These are phyloP conservation scores for Rhodomyrtus tomentosa DNA, from an alignment of 345 rosid genomes.

Conservation along the genomic window DNA sequence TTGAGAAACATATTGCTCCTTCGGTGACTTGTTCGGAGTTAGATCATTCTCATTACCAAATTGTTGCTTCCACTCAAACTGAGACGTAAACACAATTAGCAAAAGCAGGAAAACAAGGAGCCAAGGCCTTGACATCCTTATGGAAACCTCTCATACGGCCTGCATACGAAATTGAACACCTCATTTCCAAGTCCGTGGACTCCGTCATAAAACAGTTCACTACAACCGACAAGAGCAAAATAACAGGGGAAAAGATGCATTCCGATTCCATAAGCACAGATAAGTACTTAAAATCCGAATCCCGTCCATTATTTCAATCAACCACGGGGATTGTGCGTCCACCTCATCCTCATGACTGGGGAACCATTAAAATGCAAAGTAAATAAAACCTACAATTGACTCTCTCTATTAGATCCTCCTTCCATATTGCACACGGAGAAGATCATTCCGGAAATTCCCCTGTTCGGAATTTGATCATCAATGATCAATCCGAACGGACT, in stretches of 20 bases:
- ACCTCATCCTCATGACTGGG: background rate
- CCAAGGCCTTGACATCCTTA: constrained; percentile 59
- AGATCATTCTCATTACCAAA: constrained; percentile 45
- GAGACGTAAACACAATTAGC: constrained; percentile 53
- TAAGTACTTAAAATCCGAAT: background rate
- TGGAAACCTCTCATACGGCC: constrained; percentile 6
- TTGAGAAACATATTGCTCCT: constrained; percentile 24
- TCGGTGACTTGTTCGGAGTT: constrained; percentile 15
- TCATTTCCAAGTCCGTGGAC: background rate
- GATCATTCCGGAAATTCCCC: background rate
- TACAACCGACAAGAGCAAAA: background rate
- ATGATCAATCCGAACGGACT: background rate
- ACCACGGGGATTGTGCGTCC: background rate
- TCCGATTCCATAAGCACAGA: background rate
- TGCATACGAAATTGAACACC: background rate
- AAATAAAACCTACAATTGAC: background rate
- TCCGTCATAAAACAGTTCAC: background rate
- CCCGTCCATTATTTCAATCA: background rate
- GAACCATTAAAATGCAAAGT: background rate
- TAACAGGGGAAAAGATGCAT: background rate
- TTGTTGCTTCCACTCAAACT: constrained; percentile 73
- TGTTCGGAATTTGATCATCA: background rate
- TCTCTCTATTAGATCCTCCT: background rate
- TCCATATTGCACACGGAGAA: background rate
- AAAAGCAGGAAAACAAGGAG: constrained; percentile 51